Conservation (phyloP, 352 stramenopile genomes). For the Pythium apleroticum region DNA sequence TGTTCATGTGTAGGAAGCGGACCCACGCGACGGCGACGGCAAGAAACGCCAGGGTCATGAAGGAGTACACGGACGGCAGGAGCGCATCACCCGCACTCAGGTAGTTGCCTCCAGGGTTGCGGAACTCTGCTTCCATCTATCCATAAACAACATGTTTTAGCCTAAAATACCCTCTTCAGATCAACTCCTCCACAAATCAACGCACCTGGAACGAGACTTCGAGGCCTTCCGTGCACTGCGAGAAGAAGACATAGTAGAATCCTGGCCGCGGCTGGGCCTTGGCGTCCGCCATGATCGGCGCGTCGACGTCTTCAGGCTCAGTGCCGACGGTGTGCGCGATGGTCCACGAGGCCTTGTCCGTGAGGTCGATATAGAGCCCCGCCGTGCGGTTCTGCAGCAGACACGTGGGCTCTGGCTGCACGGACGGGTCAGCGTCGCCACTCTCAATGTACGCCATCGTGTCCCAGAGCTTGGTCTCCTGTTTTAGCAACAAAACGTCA, state of each 20-base stretch:
- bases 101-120: conserved; percentile 80
- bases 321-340: conserved; percentile 39
- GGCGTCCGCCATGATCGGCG: conserved; percentile 13
- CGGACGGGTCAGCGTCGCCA: conserved; percentile 25
- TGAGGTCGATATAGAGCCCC: conserved; percentile 64
- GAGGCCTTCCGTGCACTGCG: conserved; percentile 69
- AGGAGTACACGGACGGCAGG: conserved; percentile 85
- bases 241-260: conserved; percentile 91
- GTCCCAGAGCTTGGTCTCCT: conserved; percentile 63
- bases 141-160: conserved; percentile 22
- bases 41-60: conserved; percentile 76
- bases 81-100: conserved; percentile 80
- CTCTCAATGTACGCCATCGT: conserved; percentile 49
- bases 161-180: neutral
- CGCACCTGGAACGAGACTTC: conserved; percentile 88
- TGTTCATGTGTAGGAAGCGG: conserved; percentile 55
- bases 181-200: too few relatives aligned
- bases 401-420: conserved; percentile 32
- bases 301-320: conserved; percentile 22
- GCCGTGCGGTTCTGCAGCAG: conserved; percentile 46
- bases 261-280: conserved; percentile 37
- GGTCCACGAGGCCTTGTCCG: conserved; percentile 51
- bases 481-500: neutral
- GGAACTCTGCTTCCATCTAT: conserved; percentile 85
- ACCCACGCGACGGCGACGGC: conserved; percentile 57